phyloP scores from a whole-genome alignment of 2,329 filamentous ascomycete genomes.

The Alternaria sp. region DNA sequence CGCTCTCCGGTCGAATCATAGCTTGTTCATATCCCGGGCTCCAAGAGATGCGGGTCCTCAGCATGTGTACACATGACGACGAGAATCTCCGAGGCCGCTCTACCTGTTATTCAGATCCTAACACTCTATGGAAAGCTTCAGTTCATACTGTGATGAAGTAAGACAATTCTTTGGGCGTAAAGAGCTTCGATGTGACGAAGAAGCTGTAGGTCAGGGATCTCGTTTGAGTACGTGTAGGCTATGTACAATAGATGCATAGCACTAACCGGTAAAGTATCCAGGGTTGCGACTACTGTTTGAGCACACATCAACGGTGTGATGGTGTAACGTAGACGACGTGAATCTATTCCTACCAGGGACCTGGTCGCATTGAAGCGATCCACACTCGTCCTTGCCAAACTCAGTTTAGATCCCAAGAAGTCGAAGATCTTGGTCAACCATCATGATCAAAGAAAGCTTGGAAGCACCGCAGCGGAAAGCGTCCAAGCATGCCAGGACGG shows the following conservation, averaged over 20 bases:
- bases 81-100: neutral
- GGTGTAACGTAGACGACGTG: neutral
- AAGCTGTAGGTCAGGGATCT: neutral
- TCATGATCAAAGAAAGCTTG: slow-evolving; percentile 6
- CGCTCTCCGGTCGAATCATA: neutral
- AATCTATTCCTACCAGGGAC: neutral
- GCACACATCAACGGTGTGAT: neutral
- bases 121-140: neutral
- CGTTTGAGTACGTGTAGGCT: neutral
- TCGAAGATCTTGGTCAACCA: slow-evolving; percentile 9
- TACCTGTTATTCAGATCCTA: neutral
- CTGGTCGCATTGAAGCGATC: slow-evolving; percentile 3
- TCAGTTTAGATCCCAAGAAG: slow-evolving; percentile 2
- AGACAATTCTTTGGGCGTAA: neutral
- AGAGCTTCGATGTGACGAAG: neutral
- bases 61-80: neutral
- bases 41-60: neutral
- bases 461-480: neutral
- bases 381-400: neutral
- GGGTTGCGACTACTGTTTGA: neutral
- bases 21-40: neutral
- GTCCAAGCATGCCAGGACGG: slow-evolving; percentile 15
- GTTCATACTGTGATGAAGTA: neutral
- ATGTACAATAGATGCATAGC: neutral
- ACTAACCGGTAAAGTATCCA: neutral